These are phyloP conservation scores for Globisporangium irregulare DNA, from an alignment of 352 stramenopile genomes.

Conservation along the genomic window DNA sequence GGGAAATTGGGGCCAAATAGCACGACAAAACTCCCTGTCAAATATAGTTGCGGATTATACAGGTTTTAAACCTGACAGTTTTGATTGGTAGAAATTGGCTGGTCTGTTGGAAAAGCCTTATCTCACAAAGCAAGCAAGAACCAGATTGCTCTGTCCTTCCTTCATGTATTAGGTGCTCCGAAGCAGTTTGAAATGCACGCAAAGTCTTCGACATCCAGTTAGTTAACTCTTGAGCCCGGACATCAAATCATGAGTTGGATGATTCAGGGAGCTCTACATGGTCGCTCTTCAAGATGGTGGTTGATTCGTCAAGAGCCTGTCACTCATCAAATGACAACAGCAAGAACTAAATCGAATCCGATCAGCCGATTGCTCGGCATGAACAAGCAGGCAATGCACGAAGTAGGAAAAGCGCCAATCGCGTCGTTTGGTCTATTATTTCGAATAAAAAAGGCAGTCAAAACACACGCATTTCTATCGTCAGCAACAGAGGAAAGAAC, in stretches of 20 bases:
- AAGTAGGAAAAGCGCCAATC: constrained; percentile 14
- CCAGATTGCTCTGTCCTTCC: no score
- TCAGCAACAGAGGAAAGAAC: constrained; percentile 14
- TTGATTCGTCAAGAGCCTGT: no score
- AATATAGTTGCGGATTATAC: neutral
- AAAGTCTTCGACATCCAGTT: no score
- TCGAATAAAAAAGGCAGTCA: neutral
- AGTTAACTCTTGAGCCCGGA: no score
- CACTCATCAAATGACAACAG: no score
- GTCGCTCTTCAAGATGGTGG: no score
- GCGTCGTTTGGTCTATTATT: constrained; percentile 20
- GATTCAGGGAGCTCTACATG: no score
- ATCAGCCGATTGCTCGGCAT: neutral
- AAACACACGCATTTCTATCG: neutral
- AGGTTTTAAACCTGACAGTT: neutral
- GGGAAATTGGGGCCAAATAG: neutral
- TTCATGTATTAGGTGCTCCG: no score
- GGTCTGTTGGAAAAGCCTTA: neutral
- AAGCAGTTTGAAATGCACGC: no score
- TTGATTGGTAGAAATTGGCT: constrained; percentile 2
- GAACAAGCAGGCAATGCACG: neutral
- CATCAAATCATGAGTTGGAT: no score
- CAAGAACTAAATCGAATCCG: neutral
- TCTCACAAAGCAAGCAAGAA: no score
- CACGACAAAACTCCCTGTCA: neutral